Evolutionary conservation across 2,329 filamentous ascomycete species (phyloP).

Genomic region (Onygenales sp.): DNA sequence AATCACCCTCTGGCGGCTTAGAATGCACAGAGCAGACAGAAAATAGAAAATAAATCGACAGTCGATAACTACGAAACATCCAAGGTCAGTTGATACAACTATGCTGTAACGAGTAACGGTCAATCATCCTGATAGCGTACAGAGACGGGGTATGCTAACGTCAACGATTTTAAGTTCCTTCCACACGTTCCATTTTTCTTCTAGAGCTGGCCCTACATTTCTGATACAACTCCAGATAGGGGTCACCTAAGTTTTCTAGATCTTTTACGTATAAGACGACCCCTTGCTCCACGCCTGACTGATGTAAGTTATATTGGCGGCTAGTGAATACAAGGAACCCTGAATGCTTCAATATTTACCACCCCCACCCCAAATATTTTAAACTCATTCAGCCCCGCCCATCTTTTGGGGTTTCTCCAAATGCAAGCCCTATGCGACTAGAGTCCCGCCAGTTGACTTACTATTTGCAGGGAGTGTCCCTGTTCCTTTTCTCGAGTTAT

Average conservation of each 20-base stretch:
- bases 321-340: neutral
- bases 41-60: neutral
- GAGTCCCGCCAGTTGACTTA: neutral
- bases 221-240: neutral
- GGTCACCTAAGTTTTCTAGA: neutral
- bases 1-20: neutral
- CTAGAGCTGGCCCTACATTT: neutral
- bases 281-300: neutral
- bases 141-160: neutral
- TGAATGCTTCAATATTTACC: neutral
- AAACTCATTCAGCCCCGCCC: neutral
- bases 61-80: neutral
- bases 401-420: neutral
- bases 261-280: neutral
- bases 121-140: too few relatives aligned
- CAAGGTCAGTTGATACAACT: too few relatives aligned
- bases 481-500: slow-evolving; percentile 1
- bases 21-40: neutral
- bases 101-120: too few relatives aligned
- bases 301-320: neutral
- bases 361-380: neutral
- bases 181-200: slow-evolving; percentile 1
- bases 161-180: neutral
- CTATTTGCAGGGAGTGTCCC: neutral
- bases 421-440: slow-evolving; percentile 2